These are phyloP conservation scores for Candida ficus DNA, from an alignment of 805 yeast species.

Conservation along the genomic window DNA sequence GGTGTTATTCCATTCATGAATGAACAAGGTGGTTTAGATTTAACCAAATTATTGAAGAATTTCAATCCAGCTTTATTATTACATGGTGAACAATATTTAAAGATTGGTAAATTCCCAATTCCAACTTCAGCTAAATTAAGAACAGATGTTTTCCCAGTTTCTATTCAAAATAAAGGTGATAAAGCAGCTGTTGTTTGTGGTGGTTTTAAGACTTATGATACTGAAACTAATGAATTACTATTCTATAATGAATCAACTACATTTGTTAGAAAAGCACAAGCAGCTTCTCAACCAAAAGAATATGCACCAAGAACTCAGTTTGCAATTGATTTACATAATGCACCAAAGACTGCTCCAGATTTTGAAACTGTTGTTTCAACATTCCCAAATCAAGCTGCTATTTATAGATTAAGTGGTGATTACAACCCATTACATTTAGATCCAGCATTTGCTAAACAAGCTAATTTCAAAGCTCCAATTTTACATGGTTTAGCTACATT, in stretches of 20 bases:
- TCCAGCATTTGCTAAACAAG: slow-evolving; percentile 84
- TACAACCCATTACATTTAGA: slow-evolving; percentile 94
- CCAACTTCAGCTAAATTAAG: slow-evolving; percentile 63
- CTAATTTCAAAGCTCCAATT: slow-evolving; percentile 80
- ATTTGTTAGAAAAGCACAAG: slow-evolving; percentile 69
- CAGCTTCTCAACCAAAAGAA: slow-evolving; percentile 37
- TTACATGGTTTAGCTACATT: slow-evolving; percentile 88
- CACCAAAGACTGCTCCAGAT: slow-evolving; percentile 65
- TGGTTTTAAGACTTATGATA: slow-evolving; percentile 66
- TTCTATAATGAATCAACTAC: slow-evolving; percentile 81
- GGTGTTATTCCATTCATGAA: slow-evolving; percentile 86
- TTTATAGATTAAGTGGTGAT: slow-evolving; percentile 91
- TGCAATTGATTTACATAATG: slow-evolving; percentile 56
- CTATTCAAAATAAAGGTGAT: slow-evolving; percentile 77
- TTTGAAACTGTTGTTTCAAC: slow-evolving; percentile 56
- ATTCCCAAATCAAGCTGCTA: slow-evolving; percentile 70
- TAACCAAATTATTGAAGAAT: slow-evolving; percentile 61
- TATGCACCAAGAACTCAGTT: slow-evolving; percentile 49
- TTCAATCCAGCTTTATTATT: slow-evolving; percentile 86
- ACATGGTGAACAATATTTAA: slow-evolving; percentile 94
- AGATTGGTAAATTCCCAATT: slow-evolving; percentile 67
- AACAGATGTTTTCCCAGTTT: slow-evolving; percentile 64
- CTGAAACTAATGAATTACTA: slow-evolving; percentile 58
- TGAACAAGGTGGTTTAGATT: slow-evolving; percentile 51
- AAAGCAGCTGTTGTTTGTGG: slow-evolving; percentile 74